These are phyloP conservation scores for Flaveria trinervia DNA, from an alignment of 129 eudicot species.

Conservation along the genomic window DNA sequence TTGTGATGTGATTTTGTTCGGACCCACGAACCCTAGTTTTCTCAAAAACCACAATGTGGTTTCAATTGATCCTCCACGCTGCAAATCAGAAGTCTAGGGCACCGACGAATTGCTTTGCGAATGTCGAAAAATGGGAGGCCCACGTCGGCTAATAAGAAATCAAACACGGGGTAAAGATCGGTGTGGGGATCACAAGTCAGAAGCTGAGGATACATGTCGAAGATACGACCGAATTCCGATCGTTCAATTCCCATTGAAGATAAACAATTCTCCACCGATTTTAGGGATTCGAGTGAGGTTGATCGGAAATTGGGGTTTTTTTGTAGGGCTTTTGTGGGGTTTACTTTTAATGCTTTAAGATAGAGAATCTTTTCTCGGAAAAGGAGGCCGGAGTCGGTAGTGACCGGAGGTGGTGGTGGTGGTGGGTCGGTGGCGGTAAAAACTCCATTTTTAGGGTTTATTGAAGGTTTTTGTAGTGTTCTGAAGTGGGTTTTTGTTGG, in stretches of 20 bases:
- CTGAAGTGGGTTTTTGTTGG: conserved; percentile 23
- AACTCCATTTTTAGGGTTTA: conserved; percentile 43
- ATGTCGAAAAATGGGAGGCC: conserved; percentile 51
- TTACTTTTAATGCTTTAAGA: conserved; percentile 60
- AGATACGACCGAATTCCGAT: conserved; percentile 64
- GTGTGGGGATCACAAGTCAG: conserved; percentile 68
- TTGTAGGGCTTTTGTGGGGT: conserved; percentile 71
- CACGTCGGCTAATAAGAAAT: conserved; percentile 63
- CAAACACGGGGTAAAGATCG: conserved; percentile 74
- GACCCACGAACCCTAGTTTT: conserved; percentile 60
- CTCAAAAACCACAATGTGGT: conserved; percentile 55
- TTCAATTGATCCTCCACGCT: conserved; percentile 59
- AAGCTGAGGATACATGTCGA: conserved; percentile 74
- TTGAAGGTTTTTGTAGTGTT: conserved; percentile 23
- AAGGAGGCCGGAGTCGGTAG: conserved; percentile 64
- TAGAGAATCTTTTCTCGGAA: conserved; percentile 71
- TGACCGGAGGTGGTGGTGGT: conserved; percentile 31
- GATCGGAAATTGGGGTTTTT: conserved; percentile 79
- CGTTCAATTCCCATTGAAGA: conserved; percentile 65
- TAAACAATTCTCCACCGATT: conserved; percentile 58
- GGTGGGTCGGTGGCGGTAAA: conserved; percentile 33
- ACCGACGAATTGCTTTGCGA: conserved; percentile 49
- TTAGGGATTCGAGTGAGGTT: conserved; percentile 61
- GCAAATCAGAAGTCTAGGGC: conserved; percentile 74
- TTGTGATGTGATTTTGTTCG: conserved; percentile 49